Evolutionary conservation across 225 moss, liverwort and hornwort genomes (phyloP).

Genomic region (Antitrichia curtipendula): DNA sequence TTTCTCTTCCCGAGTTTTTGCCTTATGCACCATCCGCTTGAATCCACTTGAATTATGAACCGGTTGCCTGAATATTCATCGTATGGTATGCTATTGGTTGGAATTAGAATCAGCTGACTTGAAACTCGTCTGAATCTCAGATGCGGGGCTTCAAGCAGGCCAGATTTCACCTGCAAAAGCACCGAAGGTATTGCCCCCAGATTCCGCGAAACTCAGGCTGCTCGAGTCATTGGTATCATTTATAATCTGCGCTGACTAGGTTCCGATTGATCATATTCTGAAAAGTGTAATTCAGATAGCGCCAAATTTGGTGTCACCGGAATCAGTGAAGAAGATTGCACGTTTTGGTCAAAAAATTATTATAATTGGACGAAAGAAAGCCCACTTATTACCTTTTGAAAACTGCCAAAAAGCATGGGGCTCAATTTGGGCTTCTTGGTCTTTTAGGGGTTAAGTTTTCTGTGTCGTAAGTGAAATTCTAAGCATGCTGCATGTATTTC

Average conservation of each 20-base stretch:
- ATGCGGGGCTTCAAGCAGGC: conserved; percentile 69
- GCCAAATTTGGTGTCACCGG: not conserved
- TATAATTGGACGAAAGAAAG: not conserved
- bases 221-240: not conserved
- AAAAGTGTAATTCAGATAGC: not conserved
- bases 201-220: not conserved
- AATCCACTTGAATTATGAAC: not conserved
- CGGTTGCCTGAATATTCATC: not conserved
- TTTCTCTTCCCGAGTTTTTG: not conserved
- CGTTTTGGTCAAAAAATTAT: not conserved
- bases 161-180: conserved; percentile 72
- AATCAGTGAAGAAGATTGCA: not conserved
- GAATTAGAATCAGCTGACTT: not conserved
- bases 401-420: not conserved
- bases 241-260: not conserved
- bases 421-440: not conserved
- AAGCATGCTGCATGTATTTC: not conserved
- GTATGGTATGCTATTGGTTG: not conserved
- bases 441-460: not conserved
- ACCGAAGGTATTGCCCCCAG: conserved; percentile 38
- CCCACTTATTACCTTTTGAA: not conserved
- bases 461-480: not conserved
- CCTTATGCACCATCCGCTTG: not conserved
- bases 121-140: conserved; percentile 4
- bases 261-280: not conserved